Percentiles rank a stretch among this genome's conserved stretches.
Evolutionary conservation across 192 early-diverging fungal genomes (phyloP).

Genomic region (Lobosporangium transversale): DNA sequence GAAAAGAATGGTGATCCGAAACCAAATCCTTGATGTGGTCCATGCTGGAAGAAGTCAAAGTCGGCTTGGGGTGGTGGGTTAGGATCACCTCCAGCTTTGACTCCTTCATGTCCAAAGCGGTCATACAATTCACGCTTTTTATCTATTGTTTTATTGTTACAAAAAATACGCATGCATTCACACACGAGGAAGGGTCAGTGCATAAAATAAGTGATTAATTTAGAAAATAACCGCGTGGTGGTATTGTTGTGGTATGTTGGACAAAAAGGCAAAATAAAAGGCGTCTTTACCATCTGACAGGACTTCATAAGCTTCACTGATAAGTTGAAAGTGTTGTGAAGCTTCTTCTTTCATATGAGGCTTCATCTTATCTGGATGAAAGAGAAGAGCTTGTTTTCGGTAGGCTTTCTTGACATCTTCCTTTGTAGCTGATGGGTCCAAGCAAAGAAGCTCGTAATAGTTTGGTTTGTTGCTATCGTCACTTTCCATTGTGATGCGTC

Average conservation of each 20-base stretch:
- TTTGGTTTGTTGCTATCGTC: conserved; percentile 25
- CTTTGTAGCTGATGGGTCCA: conserved; percentile 51
- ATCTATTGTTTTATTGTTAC: too few relatives aligned
- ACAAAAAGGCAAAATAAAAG: not conserved
- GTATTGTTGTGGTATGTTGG: too few relatives aligned
- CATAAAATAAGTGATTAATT: too few relatives aligned
- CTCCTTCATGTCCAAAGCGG: conserved; percentile 84
- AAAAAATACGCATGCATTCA: not conserved
- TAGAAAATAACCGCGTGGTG: too few relatives aligned
- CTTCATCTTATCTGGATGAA: conserved; percentile 89
- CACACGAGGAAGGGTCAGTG: too few relatives aligned
- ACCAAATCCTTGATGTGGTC: conserved; percentile 15
- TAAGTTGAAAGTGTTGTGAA: conserved; percentile 51
- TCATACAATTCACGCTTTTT: conserved; percentile 87
- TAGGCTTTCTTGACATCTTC: conserved; percentile 61
- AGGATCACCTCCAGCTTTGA: conserved; percentile 60
- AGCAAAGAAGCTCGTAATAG: conserved; percentile 56
- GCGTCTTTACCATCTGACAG: conserved; percentile 34
- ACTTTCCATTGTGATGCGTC: too few relatives aligned
- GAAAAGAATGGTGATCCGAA: conserved; percentile 35
- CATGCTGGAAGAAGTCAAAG: not conserved
- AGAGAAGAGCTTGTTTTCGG: conserved; percentile 73
- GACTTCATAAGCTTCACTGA: conserved; percentile 49
- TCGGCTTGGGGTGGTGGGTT: conserved; percentile 13
- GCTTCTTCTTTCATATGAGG: conserved; percentile 59